Base-by-base conservation (phyloP, 805 yeast genomes). In the Pichia rugopelliculosa region DNA sequence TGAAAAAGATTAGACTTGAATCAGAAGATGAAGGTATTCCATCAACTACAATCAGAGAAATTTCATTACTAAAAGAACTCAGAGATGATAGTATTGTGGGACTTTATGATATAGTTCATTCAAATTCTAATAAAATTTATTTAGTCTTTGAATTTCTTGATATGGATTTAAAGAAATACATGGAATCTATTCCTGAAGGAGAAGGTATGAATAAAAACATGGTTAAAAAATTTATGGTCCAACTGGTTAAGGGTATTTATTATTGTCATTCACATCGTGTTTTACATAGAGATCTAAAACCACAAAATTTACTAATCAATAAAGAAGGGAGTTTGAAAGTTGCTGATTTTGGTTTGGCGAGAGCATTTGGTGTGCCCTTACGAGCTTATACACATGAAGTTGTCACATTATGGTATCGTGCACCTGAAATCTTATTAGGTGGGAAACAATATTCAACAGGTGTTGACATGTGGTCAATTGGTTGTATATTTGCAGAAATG, bases 1-100 rank as follows among this genome's bases (percentile, higher is more conserved):
- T 93, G 57, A 93, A 93, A 67, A 95, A 93, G 69, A 95, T 93
- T 65, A 79, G 98, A 49, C 71, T 93, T 45, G 99, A 93, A 64
- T 87, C 95, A 20, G 99, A 93, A 66, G 96, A 88, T 65, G 99
- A 93, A 65, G 99, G 99, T 18, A 97, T 95, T 21, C 99, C 99
- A 2, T 89, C 97, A 1, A 93, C 99, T 0, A 98, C 99, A 6
- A 93, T 93, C 50, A 76, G 99, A 58, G 99, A 93, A 64, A 93
- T 93, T 57, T 91, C 98, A 1, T 74, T 93, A 41, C 76, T 93
- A 67, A 91, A 93, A 65, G 99, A 93, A 64, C 76, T 93, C 75
- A 79, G 87, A 54, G 96, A 93, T 68, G 95, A 88, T 52, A 89
- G 91, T 66, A 90, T 91, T 45, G 97, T 93, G 22, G 74, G 95